A percentile compares a stretch with the other conserved stretches of the same genome.
Conservation (phyloP, 495 filamentous ascomycete genomes). For the Penicillium taxi region DNA sequence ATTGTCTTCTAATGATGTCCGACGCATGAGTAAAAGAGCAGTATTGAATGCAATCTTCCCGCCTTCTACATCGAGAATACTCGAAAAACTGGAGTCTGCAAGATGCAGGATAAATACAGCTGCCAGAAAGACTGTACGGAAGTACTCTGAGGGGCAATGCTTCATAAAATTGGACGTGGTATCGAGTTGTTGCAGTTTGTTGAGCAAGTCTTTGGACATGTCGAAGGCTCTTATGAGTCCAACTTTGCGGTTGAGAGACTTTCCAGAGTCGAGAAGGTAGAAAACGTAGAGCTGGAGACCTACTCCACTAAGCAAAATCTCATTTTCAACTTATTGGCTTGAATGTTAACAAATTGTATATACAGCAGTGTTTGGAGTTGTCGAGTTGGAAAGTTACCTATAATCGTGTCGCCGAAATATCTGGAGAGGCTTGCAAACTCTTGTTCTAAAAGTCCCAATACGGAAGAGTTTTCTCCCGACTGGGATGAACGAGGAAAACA, state of each 20-base stretch:
- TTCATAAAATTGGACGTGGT: slow-evolving; percentile 1
- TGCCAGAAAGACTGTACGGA: slow-evolving; percentile 3
- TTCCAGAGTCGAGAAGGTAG: slow-evolving; percentile 8
- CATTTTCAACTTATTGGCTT: slow-evolving; percentile 3
- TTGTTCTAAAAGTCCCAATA: slow-evolving; percentile 3
- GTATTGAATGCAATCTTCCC: slow-evolving; percentile 8
- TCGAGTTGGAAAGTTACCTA: slow-evolving; percentile 6
- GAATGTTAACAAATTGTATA: not conserved
- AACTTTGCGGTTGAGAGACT: slow-evolving; percentile 1
- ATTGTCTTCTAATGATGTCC: slow-evolving; percentile 9
- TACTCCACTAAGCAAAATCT: slow-evolving; percentile 3
- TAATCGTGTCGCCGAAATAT: not conserved
- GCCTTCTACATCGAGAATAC: slow-evolving; percentile 5
- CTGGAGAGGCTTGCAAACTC: not conserved
- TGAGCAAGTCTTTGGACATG: slow-evolving; percentile 3
- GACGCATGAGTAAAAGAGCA: slow-evolving; percentile 7
- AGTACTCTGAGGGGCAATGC: slow-evolving; percentile 3
- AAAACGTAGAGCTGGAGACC: slow-evolving; percentile 14
- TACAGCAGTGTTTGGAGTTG: no score
- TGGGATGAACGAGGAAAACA: not conserved
- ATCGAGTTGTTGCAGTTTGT: slow-evolving; percentile 2
- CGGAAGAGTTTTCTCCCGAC: not conserved
- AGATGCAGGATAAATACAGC: slow-evolving; percentile 11
- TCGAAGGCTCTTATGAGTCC: slow-evolving; percentile 8
- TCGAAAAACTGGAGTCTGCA: slow-evolving; percentile 3